These are phyloP conservation scores for Helichrysum umbraculigerum DNA, from an alignment of 129 eudicot genomes.

Conservation along the genomic window DNA sequence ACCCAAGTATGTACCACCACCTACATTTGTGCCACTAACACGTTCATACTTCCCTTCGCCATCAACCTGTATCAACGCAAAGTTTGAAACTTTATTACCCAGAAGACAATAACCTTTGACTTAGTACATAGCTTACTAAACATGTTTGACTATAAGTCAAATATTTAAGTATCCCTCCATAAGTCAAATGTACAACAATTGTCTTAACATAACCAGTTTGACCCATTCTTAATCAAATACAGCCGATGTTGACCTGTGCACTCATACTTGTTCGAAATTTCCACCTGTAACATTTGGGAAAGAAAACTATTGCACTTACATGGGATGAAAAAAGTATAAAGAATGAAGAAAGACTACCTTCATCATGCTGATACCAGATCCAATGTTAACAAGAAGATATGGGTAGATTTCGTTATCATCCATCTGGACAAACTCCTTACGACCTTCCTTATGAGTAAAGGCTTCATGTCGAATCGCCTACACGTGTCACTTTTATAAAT, in stretches of 20 bases:
- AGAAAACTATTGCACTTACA: too few relatives aligned
- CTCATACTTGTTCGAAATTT: too few relatives aligned
- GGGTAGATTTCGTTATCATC: slow-evolving; percentile 88
- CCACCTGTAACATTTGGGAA: too few relatives aligned
- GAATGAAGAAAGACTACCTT: slow-evolving; percentile 26
- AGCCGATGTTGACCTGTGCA: too few relatives aligned
- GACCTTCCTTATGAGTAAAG: slow-evolving; percentile 94
- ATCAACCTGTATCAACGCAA: too few relatives aligned
- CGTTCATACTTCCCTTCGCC: slow-evolving; percentile 63
- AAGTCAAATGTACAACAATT: too few relatives aligned
- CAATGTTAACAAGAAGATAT: slow-evolving; percentile 90
- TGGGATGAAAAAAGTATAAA: not conserved
- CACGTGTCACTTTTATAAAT: slow-evolving; percentile 4
- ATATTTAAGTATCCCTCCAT: slow-evolving; percentile 35
- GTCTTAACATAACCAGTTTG: too few relatives aligned
- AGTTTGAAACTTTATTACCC: too few relatives aligned
- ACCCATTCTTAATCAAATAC: too few relatives aligned
- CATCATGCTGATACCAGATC: slow-evolving; percentile 88
- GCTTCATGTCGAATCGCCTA: slow-evolving; percentile 99
- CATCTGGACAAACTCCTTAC: slow-evolving; percentile 87
- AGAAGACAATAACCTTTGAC: too few relatives aligned
- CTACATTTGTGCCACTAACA: slow-evolving; percentile 96
- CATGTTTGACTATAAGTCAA: too few relatives aligned
- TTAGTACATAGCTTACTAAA: too few relatives aligned
- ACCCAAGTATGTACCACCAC: slow-evolving; percentile 99